A percentile compares a stretch with the other conserved stretches of the same genome.
phyloP scores from a whole-genome alignment of 768 basidiomycete species.

The Amanita pseudoporphyria region DNA sequence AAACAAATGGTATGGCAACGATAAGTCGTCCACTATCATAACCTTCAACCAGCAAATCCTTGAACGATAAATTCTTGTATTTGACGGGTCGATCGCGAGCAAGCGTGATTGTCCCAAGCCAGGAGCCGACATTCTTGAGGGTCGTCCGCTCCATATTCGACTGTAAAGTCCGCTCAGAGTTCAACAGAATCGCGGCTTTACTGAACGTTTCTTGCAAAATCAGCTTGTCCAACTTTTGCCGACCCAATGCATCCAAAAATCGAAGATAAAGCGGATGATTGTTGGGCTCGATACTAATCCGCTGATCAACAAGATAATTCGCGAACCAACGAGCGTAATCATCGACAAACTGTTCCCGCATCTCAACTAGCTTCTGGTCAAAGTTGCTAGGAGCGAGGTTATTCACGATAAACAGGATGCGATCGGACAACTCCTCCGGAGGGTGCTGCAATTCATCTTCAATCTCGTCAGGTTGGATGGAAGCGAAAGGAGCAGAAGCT shows the following conservation, averaged over 20 bases:
- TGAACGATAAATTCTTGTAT: constrained; percentile 90
- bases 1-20: constrained; percentile 95
- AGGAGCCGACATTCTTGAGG: constrained; percentile 90
- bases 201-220: constrained; percentile 91
- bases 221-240: constrained; percentile 55
- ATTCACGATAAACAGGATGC: constrained; percentile 96
- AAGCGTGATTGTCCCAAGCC: constrained; percentile 91
- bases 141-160: constrained; percentile 76
- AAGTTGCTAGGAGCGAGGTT: constrained; percentile 95
- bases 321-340: constrained; percentile 92
- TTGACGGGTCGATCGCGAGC: constrained; percentile 90
- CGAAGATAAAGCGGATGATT: constrained; percentile 93
- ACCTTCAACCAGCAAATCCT: constrained; percentile 94
- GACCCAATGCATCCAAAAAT: constrained; percentile 79
- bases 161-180: constrained; percentile 84
- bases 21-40: constrained; percentile 86
- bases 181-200: constrained; percentile 80
- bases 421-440: constrained; percentile 83
- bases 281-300: constrained; percentile 93
- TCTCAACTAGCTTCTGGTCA: constrained; percentile 77
- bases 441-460: constrained; percentile 60
- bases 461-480: constrained; percentile 65
- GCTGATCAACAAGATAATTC: constrained; percentile 93
- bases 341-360: constrained; percentile 78
- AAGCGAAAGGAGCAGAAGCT: constrained; percentile 52